Evolutionary conservation across 306 rosid genomes (phyloP).

Genomic region (Begonia fuchsioides): DNA sequence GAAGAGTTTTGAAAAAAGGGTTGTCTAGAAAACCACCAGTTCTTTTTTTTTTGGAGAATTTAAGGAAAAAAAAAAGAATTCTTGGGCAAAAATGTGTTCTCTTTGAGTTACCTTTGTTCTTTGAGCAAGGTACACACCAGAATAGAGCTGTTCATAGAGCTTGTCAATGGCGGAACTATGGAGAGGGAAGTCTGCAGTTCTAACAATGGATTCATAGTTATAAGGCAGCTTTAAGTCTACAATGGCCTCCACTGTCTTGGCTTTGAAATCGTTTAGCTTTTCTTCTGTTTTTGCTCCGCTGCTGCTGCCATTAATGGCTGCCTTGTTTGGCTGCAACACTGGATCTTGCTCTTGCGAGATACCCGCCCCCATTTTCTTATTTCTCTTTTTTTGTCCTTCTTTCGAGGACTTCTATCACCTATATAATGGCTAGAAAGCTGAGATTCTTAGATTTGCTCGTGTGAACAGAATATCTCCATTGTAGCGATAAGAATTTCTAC

Average conservation of each 20-base stretch:
- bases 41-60: no score
- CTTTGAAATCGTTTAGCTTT: not conserved
- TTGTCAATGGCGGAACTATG: constrained; percentile 11
- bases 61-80: no score
- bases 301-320: not conserved
- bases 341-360: not conserved
- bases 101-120: constrained; percentile 20
- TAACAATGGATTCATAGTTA: constrained; percentile 10
- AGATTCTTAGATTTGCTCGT: no score
- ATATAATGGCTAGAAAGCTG: not conserved
- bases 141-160: constrained; percentile 9
- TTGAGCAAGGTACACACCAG: constrained; percentile 21
- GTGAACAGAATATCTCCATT: no score
- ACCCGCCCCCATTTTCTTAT: constrained; percentile 1
- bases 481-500: no score
- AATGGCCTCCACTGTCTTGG: not conserved
- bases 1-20: not conserved
- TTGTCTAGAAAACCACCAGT: no score
- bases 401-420: not conserved
- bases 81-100: not conserved
- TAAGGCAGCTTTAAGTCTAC: constrained; percentile 6
- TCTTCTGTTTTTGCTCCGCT: not conserved
- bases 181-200: constrained; percentile 14
- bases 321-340: not conserved
- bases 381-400: not conserved